Percentiles rank a stretch among this genome's conserved stretches.
These are phyloP conservation scores for Baudoinia panamericana DNA, from an alignment of 495 filamentous ascomycete species.

Conservation along the genomic window DNA sequence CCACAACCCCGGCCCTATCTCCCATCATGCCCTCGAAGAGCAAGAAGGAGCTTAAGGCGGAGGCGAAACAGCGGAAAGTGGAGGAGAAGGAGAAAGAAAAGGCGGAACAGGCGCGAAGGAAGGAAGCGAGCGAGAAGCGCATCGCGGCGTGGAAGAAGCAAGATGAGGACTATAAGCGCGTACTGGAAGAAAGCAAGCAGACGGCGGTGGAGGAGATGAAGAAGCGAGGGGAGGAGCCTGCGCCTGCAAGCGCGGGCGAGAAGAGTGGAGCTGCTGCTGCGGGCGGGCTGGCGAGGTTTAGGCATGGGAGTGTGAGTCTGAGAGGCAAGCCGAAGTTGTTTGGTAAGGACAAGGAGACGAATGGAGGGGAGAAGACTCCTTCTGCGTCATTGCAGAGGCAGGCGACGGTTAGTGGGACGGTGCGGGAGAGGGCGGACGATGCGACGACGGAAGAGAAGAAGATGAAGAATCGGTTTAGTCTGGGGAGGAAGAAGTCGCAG, in stretches of 20 bases:
- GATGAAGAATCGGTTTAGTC: slow-evolving; percentile 38
- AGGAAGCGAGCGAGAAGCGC: slow-evolving; percentile 43
- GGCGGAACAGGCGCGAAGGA: slow-evolving; percentile 49
- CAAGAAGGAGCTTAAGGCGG: slow-evolving; percentile 47
- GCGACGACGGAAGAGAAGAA: slow-evolving; percentile 18
- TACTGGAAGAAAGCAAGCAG: slow-evolving; percentile 43
- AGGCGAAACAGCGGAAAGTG: slow-evolving; percentile 27
- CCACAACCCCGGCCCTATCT: slow-evolving; percentile 15
- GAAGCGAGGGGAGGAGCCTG: slow-evolving; percentile 20
- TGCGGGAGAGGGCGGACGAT: neutral
- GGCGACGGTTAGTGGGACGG: neutral
- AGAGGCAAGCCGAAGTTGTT: slow-evolving; percentile 39
- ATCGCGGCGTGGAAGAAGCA: slow-evolving; percentile 41
- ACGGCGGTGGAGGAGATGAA: slow-evolving; percentile 40
- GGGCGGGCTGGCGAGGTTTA: slow-evolving; percentile 41
- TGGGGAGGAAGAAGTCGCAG: slow-evolving; percentile 44
- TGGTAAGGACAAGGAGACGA: slow-evolving; percentile 21
- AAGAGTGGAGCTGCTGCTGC: slow-evolving; percentile 31
- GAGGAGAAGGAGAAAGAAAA: slow-evolving; percentile 44
- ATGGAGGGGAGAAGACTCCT: slow-evolving; percentile 19
- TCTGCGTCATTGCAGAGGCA: slow-evolving; percentile 3
- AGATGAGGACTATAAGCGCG: slow-evolving; percentile 45
- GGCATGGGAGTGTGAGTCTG: slow-evolving; percentile 48
- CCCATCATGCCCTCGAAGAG: slow-evolving; percentile 18
- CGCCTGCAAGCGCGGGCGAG: slow-evolving; percentile 3